Conservation (phyloP, 2,329 filamentous ascomycete genomes). For the Trichoderma sp. region DNA sequence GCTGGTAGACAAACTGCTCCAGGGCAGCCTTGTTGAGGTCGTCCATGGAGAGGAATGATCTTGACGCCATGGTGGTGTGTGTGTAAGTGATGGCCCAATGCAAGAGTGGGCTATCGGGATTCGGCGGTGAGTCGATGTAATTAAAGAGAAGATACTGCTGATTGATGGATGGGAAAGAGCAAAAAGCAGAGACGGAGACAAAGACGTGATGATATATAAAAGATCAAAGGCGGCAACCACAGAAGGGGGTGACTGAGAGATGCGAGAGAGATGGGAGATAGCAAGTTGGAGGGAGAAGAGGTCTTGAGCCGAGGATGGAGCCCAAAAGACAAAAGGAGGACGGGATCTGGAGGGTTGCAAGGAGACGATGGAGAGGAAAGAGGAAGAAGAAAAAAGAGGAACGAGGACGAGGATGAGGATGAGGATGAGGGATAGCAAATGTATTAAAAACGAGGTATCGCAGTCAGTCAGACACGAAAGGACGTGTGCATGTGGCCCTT, state of each 20-base stretch:
- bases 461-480: slow-evolving; percentile 29
- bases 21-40: slow-evolving; percentile 73
- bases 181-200: background rate
- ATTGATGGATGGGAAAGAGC: background rate
- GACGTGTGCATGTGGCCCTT: slow-evolving; percentile 35
- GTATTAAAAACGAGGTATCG: slow-evolving; percentile 25
- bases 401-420: background rate
- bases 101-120: background rate
- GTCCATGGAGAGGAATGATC: slow-evolving; percentile 46
- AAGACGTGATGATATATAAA: slow-evolving; percentile 7
- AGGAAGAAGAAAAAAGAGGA: background rate
- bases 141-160: background rate
- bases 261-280: background rate
- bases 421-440: slow-evolving; percentile 15
- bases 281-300: background rate
- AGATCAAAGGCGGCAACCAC: background rate
- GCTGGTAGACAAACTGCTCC: slow-evolving; percentile 77
- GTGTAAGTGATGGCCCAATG: background rate
- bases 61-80: slow-evolving; percentile 47
- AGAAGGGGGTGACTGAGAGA: background rate
- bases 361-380: background rate
- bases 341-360: background rate
- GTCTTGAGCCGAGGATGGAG: background rate
- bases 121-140: background rate
- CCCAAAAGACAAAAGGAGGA: background rate